These are phyloP conservation scores for Coleophoma cylindrospora DNA, from an alignment of 2,329 filamentous ascomycete genomes.

Conservation along the genomic window DNA sequence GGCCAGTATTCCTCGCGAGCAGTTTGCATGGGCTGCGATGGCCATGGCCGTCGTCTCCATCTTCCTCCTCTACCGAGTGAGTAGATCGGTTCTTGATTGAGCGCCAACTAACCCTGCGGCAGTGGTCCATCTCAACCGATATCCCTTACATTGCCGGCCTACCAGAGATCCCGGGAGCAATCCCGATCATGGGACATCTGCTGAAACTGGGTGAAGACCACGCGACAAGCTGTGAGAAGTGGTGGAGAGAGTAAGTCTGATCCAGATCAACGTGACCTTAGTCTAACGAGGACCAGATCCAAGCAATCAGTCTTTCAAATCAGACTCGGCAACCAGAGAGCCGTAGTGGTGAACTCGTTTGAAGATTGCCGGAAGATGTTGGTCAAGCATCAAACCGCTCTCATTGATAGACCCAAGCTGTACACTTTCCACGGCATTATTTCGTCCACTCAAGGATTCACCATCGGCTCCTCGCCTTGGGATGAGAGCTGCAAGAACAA, in stretches of 20 bases:
- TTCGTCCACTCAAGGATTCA: conserved; percentile 46
- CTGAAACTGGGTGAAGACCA: conserved; percentile 47
- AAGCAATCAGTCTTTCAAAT: conserved; percentile 45
- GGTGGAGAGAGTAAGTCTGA: conserved; percentile 29
- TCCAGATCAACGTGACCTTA: not conserved
- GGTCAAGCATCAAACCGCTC: conserved; percentile 41
- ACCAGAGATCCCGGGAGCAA: conserved; percentile 43
- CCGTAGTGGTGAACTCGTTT: conserved; percentile 48
- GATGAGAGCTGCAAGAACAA: conserved; percentile 48
- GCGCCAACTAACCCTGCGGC: not conserved
- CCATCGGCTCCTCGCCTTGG: conserved; percentile 48
- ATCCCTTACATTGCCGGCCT: conserved; percentile 43
- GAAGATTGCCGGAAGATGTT: conserved; percentile 46
- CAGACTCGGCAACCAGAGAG: conserved; percentile 44
- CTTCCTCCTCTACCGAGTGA: not conserved
- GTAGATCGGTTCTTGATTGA: not conserved
- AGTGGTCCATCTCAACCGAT: conserved; percentile 32
- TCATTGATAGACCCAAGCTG: conserved; percentile 44
- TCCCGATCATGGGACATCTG: conserved; percentile 45
- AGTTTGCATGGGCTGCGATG: not conserved
- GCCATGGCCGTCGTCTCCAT: not conserved
- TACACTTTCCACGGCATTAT: conserved; percentile 51
- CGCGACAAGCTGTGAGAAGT: conserved; percentile 43
- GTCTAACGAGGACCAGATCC: conserved; percentile 29
- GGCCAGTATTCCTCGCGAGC: not conserved